Percentiles rank a stretch among this genome's conserved stretches.
These are phyloP conservation scores for Baorangia bicolor DNA, from an alignment of 768 basidiomycete genomes.

Conservation along the genomic window DNA sequence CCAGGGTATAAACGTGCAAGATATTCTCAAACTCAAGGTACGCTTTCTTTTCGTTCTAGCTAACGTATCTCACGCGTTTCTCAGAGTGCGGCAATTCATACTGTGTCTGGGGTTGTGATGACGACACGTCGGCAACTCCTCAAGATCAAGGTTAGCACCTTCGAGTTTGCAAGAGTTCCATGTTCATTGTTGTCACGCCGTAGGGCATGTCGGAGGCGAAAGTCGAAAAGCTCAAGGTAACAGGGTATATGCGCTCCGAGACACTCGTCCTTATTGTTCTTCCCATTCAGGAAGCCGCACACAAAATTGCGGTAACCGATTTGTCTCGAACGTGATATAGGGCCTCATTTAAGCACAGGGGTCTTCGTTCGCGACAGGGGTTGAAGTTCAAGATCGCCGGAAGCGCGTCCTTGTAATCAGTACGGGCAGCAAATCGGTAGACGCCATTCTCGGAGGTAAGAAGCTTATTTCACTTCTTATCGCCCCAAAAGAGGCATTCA, in stretches of 20 bases:
- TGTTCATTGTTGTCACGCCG: background rate
- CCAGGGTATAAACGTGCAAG: conserved; percentile 94
- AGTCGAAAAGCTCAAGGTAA: conserved; percentile 93
- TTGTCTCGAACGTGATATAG: background rate
- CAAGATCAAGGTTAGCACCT: conserved; percentile 78
- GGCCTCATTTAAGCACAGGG: conserved; percentile 48
- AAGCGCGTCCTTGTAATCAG: conserved; percentile 81
- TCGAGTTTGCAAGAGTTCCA: background rate
- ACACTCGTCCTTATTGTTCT: background rate
- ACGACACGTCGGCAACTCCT: conserved; percentile 85
- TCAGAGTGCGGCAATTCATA: conserved; percentile 78
- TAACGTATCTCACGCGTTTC: background rate
- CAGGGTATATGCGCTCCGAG: conserved; percentile 16
- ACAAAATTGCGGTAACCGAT: conserved; percentile 68
- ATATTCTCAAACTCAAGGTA: conserved; percentile 91
- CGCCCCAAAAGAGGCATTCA: background rate
- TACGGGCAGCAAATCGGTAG: conserved; percentile 91
- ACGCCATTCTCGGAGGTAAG: conserved; percentile 83
- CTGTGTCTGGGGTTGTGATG: conserved; percentile 86
- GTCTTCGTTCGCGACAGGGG: conserved; percentile 87
- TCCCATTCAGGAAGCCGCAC: conserved; percentile 74
- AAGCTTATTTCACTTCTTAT: background rate
- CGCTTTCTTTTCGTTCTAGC: conserved; percentile 5
- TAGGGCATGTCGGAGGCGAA: conserved; percentile 97
- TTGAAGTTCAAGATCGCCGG: conserved; percentile 86